Evolutionary conservation across 108 stramenopile genomes (phyloP), one percentile per base, ranked within the genome.

Genomic region (Bacterosira constricta): DNA sequence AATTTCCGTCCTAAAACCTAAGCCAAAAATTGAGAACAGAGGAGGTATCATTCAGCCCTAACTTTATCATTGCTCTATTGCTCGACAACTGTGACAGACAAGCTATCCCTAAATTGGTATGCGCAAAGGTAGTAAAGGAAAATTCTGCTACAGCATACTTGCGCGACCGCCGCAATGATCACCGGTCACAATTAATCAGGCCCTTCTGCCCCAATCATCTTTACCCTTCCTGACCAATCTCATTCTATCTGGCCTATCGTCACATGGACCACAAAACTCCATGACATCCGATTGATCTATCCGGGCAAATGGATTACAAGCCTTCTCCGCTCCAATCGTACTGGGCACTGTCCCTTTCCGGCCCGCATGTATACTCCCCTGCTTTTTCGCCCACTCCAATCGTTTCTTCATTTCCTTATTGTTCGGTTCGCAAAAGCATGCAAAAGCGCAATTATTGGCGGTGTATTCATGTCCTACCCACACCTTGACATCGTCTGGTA

Each of bases 381-480:
- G 20, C 18, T 44, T 34, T 20, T 51, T 62, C 0, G 79, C 77
- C 79, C 73, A 62, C 15, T 56, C 56, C 15, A 79, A 52, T 21
- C 84, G 73, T 15, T 74, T 51, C 38, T 31, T 54, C 12, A 88
- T 15, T 10, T 35, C 82, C 13, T 41, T 31, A 65, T 83, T 89
- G 12, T 84, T 75, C 0, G 82, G 85, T 39, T 91, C 88, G 29
- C 87, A 77, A 47, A 61, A 75, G 39, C 35, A 25, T n/a, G 87
- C 86, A 52, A 90, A 91, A 35, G 51, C 53, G 25, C 84, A 81
- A 80, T 91, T 91, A 57, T 75, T 66, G 36, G 69, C 69, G 2
- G 89, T 90, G 71, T 91, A 91, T 45, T 91, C 89, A 46, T 91
- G 90, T 15, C 87, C 88, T 51, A 86, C 86, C 68, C 79, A 90